Evolutionary conservation across 2,329 filamentous ascomycete species (phyloP), one percentile per base, ranked within the genome.

Genomic region (Fusarium nelsonii): DNA sequence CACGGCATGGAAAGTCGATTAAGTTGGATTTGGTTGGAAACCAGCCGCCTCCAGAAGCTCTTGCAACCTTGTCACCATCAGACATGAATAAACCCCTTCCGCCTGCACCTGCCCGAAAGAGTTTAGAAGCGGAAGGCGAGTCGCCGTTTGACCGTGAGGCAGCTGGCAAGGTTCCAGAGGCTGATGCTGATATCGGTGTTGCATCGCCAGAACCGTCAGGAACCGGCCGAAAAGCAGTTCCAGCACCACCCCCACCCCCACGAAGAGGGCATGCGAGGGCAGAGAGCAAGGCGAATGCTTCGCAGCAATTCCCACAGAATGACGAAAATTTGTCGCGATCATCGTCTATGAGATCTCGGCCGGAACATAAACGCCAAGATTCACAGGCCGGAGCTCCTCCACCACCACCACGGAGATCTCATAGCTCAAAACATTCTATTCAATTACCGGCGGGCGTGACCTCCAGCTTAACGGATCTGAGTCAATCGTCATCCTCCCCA

Each of bases 1-100:
- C 91, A 52, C 88, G 92, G 56, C 92, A 94, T 79, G 93, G 93
- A 6, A 94, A 91, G 78, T 84, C 90, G 18, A 91, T 95, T 68
- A 88, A 84, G 69, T 82, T 43, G 80, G 80, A 79, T 53, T 76
- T 83, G 61, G 70, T 81, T 75, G 59, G 62, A 20, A 50, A 40
- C 3, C 43, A 79, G 76, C 75, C 78, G 68, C 58, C 65, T 34
- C 36, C 60, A 3, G 69, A 68, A 52, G 64, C 62, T 36, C 69
- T 72, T 14, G 46, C 53, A 23, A 57, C 61, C 8, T 63, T 68
- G 44, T 70, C 71, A 11, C 50, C 71, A 18, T 69, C 73, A 8
- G 70, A 74, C 16, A 60, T 75, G 41, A 76, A 75, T 76, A 91
- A 91, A 71, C 88, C 89, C 5, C 82, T 91, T 14, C 88, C 90